Evolutionary conservation across 2,329 filamentous ascomycete genomes (phyloP).

Genomic region (Alternaria arborescens): DNA sequence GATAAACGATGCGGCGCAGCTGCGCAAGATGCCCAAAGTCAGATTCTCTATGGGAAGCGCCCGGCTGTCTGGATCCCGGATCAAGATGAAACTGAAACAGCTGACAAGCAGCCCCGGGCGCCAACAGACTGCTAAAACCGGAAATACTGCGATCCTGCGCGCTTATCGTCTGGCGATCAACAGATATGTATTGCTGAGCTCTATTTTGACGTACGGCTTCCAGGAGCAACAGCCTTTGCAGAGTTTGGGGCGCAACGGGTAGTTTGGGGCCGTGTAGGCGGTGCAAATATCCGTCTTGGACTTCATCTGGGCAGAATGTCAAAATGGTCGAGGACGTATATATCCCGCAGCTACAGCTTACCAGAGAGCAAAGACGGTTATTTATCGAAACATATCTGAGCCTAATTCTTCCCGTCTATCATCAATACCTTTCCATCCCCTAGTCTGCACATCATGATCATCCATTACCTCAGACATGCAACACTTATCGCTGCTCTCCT

Average conservation of each 20-base stretch:
- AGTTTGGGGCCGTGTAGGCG: constrained; percentile 28
- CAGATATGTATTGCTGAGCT: constrained; percentile 11
- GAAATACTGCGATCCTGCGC: constrained; percentile 18
- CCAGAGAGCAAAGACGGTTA: background rate
- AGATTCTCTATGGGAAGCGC: constrained; percentile 18
- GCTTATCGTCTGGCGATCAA: constrained; percentile 26
- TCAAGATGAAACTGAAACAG: constrained; percentile 36
- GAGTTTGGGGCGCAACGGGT: constrained; percentile 14
- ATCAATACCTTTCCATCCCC: background rate
- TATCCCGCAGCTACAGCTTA: constrained; percentile 22
- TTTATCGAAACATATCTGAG: background rate
- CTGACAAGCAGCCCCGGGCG: constrained; percentile 25
- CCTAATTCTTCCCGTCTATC: background rate
- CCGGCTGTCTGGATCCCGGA: constrained; percentile 30
- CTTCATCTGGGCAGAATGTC: constrained; percentile 18
- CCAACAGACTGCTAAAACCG: constrained; percentile 14
- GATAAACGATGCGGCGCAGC: constrained; percentile 9
- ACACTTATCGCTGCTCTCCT: constrained; percentile 5
- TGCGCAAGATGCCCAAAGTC: background rate
- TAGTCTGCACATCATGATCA: constrained; percentile 21
- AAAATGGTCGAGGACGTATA: constrained; percentile 22
- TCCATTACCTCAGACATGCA: constrained; percentile 13
- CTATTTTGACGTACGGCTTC: constrained; percentile 13
- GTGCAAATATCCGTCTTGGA: constrained; percentile 15
- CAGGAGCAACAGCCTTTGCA: constrained; percentile 7